Evolutionary conservation across 75 land plant species (phyloP).

Genomic region (Azolla pinnata): DNA sequence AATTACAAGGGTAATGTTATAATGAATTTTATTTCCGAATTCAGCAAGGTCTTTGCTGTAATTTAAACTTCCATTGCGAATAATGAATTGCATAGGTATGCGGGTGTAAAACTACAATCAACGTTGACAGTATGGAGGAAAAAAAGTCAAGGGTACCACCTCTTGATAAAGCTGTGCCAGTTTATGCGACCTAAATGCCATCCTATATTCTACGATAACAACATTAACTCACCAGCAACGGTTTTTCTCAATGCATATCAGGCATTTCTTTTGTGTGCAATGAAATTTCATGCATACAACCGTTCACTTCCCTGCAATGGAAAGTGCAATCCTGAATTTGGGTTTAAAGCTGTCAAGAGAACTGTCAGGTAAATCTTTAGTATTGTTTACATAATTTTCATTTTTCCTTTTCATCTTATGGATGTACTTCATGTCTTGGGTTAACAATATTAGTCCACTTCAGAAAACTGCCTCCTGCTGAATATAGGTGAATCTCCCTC

Average conservation of each 20-base stretch:
- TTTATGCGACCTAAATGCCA: constrained; percentile 88
- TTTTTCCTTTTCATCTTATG: neutral
- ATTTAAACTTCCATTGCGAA: neutral
- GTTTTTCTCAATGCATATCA: constrained; percentile 80
- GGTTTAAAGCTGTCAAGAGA: constrained; percentile 27
- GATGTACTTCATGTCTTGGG: neutral
- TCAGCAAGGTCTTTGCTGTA: neutral
- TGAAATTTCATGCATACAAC: constrained; percentile 86
- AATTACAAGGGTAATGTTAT: too few species aligned
- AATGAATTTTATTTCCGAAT: neutral
- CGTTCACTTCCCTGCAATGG: constrained; percentile 26
- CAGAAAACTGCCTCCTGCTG: too few species aligned
- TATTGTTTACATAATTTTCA: neutral
- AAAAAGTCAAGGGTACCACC: constrained; percentile 29
- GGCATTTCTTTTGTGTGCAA: constrained; percentile 83
- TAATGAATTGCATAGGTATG: constrained; percentile 38
- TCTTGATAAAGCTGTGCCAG: constrained; percentile 50
- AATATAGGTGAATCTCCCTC: too few species aligned
- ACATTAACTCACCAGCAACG: constrained; percentile 68
- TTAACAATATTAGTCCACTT: too few species aligned
- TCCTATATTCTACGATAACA: constrained; percentile 72
- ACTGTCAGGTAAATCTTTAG: constrained; percentile 40
- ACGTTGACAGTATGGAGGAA: constrained; percentile 52
- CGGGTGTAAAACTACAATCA: constrained; percentile 53
- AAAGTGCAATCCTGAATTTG: constrained; percentile 19